Base-by-base conservation (phyloP, 2,329 filamentous ascomycete species). In the Beauveria varroae region DNA sequence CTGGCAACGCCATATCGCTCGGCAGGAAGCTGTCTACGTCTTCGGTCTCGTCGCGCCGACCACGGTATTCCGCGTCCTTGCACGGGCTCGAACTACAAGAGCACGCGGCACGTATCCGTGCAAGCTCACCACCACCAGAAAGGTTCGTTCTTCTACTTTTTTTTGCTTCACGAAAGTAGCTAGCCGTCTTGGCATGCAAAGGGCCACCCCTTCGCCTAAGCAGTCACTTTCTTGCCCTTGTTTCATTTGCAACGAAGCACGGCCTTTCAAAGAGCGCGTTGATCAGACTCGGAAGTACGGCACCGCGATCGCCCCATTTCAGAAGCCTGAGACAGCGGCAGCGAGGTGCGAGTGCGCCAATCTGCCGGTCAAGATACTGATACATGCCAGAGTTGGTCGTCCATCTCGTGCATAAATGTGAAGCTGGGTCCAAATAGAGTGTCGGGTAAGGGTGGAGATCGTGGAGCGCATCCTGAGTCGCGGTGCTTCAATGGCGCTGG, bases 41-140 rank as follows among this genome's bases (percentile, higher is more conserved):
- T 34, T 81, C 78, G 16, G 74, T 83, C 57, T 75, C 74, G 9
- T 82, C 82, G 65, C 76, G 74, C 3, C 69, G 71, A n/a, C 75
- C 74, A 30, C 69, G 68, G 1, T 75, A 81, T 64, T 77, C 77
- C 4, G 71, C 72, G 22, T 70, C 83, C 20, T 79, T 80, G 4
- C 80, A 82, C 63, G 80, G 80, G 28, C 65, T 69, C 3, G 78
- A 79, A 62, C 77, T 79, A 62, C 75, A 73, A 59, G 78, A 79
- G 51, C 72, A 74, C 56, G 75, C 74, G 40, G 70, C 65, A 56
- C 74, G 78, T 26, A 76, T 78, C 52, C 70, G 78, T 60, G 76
- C 71, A 26, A 78, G 75, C 43, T 83, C 81, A 28, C 81, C 81
- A 26, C 75, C 78, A 37, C 78, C 80, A 63, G 66, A 71, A 62